These are phyloP conservation scores for Lepidium sativum DNA, from an alignment of 345 rosid genomes.

Conservation along the genomic window DNA sequence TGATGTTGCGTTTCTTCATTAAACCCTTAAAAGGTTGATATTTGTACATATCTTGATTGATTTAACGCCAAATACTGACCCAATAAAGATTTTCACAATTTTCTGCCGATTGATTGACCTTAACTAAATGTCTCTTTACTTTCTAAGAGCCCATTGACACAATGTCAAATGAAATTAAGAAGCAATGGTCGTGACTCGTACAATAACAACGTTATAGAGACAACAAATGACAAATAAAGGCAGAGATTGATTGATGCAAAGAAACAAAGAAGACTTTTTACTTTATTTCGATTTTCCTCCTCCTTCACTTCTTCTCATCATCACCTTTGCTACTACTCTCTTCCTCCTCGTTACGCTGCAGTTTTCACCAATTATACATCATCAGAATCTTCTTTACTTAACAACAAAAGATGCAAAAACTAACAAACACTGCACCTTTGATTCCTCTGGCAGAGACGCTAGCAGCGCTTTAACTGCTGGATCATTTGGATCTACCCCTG, in stretches of 20 bases:
- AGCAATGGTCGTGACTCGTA: background rate
- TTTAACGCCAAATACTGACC: no score
- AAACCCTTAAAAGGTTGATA: no score
- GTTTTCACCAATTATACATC: background rate
- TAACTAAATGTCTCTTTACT: background rate
- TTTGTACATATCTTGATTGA: no score
- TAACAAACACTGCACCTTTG: constrained; percentile 41
- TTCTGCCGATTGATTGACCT: no score
- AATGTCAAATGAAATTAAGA: background rate
- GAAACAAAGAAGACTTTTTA: background rate
- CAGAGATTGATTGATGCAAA: background rate
- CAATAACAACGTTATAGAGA: background rate
- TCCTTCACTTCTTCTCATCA: constrained; percentile 26
- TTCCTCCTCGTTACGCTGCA: constrained; percentile 23
- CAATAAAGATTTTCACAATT: no score
- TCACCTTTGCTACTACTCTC: constrained; percentile 28
- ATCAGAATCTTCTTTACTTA: constrained; percentile 1
- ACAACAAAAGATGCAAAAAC: background rate
- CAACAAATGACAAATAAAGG: background rate
- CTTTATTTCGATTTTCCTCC: background rate
- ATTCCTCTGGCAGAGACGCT: constrained; percentile 54
- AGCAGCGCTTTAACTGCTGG: constrained; percentile 63
- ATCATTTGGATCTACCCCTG: constrained; percentile 80
- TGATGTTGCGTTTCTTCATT: no score
- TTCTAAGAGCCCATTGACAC: background rate